Percentiles rank a stretch among this genome's conserved stretches.
Conservation (phyloP, 164 flowering plant genomes). For the Aristolochia fimbriata region DNA sequence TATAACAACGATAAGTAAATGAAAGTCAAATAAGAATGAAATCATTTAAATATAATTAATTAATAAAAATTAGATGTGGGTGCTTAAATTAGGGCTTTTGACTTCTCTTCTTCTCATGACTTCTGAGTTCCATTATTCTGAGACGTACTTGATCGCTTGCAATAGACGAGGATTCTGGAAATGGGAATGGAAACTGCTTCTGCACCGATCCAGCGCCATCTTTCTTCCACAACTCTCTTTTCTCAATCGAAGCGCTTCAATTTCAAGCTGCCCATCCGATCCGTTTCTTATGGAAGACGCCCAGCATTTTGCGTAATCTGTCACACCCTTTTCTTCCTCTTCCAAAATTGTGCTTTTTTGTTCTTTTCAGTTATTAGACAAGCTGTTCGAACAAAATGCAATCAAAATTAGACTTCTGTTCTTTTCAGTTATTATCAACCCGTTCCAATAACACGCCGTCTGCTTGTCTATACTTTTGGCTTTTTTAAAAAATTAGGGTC, state of each 20-base stretch:
- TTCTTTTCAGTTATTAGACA: background rate
- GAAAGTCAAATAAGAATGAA: no score
- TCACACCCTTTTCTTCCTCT: background rate
- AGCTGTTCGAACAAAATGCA: background rate
- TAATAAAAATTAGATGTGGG: no score
- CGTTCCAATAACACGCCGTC: no score
- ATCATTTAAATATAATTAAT: no score
- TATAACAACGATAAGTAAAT: no score
- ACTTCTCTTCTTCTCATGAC: no score
- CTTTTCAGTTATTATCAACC: background rate
- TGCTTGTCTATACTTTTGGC: no score
- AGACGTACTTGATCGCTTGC: no score
- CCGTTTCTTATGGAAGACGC: background rate
- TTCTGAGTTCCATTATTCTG: no score
- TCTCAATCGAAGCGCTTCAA: background rate
- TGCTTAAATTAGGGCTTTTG: no score
- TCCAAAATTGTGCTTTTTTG: background rate
- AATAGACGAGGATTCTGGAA: background rate
- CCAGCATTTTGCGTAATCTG: background rate
- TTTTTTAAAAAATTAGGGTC: no score
- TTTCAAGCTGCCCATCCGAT: background rate
- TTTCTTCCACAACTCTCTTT: background rate
- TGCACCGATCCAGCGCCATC: background rate
- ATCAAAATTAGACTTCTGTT: background rate
- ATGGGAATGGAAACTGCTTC: slow-evolving; percentile 7